Percentiles rank a stretch among this genome's conserved stretches.
Evolutionary conservation across 2,329 filamentous ascomycete genomes (phyloP).

Genomic region (Botrytis aclada): DNA sequence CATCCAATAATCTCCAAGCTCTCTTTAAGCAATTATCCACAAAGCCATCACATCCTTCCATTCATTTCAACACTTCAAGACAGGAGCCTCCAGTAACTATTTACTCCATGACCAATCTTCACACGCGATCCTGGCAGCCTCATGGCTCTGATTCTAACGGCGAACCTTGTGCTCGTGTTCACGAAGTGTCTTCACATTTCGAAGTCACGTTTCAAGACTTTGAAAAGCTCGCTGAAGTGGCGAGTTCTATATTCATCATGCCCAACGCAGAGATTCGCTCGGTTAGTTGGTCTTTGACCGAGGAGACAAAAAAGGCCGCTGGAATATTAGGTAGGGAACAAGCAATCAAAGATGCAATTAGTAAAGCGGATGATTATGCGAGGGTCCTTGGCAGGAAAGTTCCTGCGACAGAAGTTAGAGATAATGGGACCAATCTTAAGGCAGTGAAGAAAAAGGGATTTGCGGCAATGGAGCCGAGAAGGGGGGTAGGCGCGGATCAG

Average conservation of each 20-base stretch:
- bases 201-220: conserved; percentile 1
- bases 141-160: neutral
- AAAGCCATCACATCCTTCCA: neutral
- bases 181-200: neutral
- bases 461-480: neutral
- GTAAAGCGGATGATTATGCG: neutral
- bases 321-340: neutral
- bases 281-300: neutral
- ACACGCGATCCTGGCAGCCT: neutral
- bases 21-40: neutral
- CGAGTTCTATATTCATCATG: conserved; percentile 3
- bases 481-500: neutral
- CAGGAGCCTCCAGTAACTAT: neutral
- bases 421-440: neutral
- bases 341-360: neutral
- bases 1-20: conserved; percentile 11
- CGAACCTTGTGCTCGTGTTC: neutral
- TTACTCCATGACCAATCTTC: neutral
- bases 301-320: neutral
- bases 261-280: neutral
- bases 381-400: neutral
- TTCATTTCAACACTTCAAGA: no score
- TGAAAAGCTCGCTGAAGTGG: neutral
- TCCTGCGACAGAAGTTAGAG: neutral
- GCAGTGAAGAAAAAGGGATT: neutral